Conservation (phyloP, 257 asterid genomes). For the Salvia rosmarinus region DNA sequence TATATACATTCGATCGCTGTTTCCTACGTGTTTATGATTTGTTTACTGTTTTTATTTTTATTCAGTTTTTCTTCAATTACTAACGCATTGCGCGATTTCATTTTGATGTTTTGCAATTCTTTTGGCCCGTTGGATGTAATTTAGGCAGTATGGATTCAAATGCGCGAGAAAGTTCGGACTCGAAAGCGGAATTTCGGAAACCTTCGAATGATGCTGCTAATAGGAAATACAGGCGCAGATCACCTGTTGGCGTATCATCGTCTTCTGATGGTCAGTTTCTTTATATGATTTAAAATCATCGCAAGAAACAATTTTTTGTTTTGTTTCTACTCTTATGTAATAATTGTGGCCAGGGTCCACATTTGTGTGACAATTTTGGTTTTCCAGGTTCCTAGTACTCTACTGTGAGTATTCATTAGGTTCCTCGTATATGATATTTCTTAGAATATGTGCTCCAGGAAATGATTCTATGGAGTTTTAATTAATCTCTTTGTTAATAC, state of each 20-base stretch:
- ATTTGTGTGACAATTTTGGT: background rate
- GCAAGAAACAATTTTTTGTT: background rate
- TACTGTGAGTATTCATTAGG: background rate
- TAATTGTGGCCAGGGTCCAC: background rate
- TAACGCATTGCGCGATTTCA: background rate
- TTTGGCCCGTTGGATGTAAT: constrained; percentile 28
- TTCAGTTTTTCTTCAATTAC: background rate
- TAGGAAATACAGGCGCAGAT: constrained; percentile 88
- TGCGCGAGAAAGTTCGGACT: constrained; percentile 48
- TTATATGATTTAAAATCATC: background rate
- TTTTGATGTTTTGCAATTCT: constrained; percentile 18
- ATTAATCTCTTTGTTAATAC: background rate
- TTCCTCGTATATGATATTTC: constrained; percentile 3
- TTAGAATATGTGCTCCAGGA: background rate
- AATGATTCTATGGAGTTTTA: background rate
- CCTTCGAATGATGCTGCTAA: constrained; percentile 65
- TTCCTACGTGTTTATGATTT: background rate
- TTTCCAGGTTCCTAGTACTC: constrained; percentile 7
- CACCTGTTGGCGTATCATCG: constrained; percentile 69
- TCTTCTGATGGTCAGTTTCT: constrained; percentile 65
- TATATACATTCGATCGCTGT: background rate
- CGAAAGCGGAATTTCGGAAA: constrained; percentile 75
- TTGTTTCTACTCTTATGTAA: background rate
- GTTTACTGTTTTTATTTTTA: background rate
- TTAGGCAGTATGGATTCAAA: constrained; percentile 56